Conservation (phyloP, 148 eudicot genomes). For the Fagopyrum homotropicum region DNA sequence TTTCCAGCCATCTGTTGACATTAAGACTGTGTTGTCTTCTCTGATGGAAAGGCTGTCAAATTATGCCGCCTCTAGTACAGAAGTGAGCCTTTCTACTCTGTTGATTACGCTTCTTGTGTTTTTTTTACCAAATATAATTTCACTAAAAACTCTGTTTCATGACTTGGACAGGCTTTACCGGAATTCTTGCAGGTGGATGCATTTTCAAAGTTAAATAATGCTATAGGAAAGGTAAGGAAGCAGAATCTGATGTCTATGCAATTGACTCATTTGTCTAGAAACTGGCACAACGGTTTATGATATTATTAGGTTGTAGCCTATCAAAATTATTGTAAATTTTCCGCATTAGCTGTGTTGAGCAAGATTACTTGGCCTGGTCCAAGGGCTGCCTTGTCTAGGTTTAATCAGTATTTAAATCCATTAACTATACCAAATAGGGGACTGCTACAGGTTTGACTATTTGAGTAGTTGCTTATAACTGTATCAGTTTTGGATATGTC, state of each 20-base stretch:
- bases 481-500: too few relatives aligned
- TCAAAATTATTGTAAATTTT: too few relatives aligned
- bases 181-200: conserved; percentile 98
- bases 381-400: background rate
- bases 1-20: conserved; percentile 80
- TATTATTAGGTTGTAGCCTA: too few relatives aligned
- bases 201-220: conserved; percentile 79
- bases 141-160: background rate
- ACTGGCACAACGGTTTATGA: too few relatives aligned
- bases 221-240: conserved; percentile 77
- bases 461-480: too few relatives aligned
- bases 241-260: too few relatives aligned
- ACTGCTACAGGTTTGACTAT: too few relatives aligned
- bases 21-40: conserved; percentile 82
- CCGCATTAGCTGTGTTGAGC: background rate
- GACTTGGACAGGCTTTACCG: conserved; percentile 67
- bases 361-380: background rate
- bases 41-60: conserved; percentile 95
- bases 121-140: conserved; percentile 17
- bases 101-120: conserved; percentile 10
- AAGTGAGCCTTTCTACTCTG: conserved; percentile 42
- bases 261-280: too few relatives aligned
- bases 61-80: conserved; percentile 91
- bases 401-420: background rate
- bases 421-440: too few relatives aligned